Evolutionary conservation across 192 early-diverging fungal genomes (phyloP), one percentile per base, ranked within the genome.

Genomic region (Mortierella claussenii): DNA sequence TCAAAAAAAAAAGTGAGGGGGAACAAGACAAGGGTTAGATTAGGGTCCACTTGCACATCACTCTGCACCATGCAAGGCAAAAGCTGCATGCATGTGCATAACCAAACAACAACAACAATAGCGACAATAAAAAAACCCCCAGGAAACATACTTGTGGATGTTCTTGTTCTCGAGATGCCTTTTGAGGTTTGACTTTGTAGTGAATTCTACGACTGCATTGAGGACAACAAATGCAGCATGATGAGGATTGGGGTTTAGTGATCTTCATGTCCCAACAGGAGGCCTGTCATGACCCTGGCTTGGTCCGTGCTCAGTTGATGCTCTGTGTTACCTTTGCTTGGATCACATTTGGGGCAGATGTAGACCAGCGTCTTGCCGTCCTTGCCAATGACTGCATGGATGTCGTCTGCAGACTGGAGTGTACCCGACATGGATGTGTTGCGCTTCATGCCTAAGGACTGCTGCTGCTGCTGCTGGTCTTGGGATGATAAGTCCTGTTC

Each of bases 151-250:
- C 68, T 84, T 84, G 65, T 84, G 82, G 30, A 84, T 84, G 55
- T 84, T 84, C 43, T 79, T 79, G 58, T 84, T 84, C 58, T 84
- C 83, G 60, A 84, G 59, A 52, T 84, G 83, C 4, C 83, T 60
- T 62, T 84, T 84, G 31, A 73, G 49, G 31, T 73, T 73, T 13
- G 69, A 73, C 45, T 73, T 73, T 40, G 69, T 73, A 17, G 69
- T 73, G 40, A 73, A 73, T 13, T 61, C 69, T 65, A 65, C 45
- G 21, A 34, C 36, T 57, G 7, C 13, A 40, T 10, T 10, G 37
- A 40, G 37, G n/a, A n/a, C n/a, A n/a, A n/a, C n/a, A n/a, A n/a
- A n/a, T n/a, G n/a, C n/a, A n/a, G n/a, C n/a, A n/a, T n/a, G n/a
- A n/a, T n/a, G n/a, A n/a, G n/a, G n/a, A n/a, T n/a, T n/a, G n/a